Evolutionary conservation across 2,329 filamentous ascomycete species (phyloP).

Genomic region (Tolypocladium ovalisporum): DNA sequence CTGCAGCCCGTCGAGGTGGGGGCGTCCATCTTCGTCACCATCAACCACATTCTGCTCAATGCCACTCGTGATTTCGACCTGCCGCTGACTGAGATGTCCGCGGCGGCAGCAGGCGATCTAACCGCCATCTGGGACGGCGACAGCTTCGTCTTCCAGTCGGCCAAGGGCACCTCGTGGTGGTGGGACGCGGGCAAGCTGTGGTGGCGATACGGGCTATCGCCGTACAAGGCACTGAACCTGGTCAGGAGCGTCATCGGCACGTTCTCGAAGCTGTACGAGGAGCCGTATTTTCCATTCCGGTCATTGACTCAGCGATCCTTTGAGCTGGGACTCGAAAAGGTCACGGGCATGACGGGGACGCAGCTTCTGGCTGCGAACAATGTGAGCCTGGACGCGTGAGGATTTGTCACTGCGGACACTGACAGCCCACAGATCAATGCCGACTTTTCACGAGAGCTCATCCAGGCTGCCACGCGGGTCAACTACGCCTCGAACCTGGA

Average conservation of each 20-base stretch:
- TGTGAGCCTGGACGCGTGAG: background rate
- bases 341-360: constrained; percentile 61
- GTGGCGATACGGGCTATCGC: constrained; percentile 77
- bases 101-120: constrained; percentile 37
- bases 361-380: constrained; percentile 59
- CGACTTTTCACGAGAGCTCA: constrained; percentile 65
- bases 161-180: constrained; percentile 53
- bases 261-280: constrained; percentile 72
- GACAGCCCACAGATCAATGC: constrained; percentile 38
- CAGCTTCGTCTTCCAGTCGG: constrained; percentile 57
- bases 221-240: constrained; percentile 60
- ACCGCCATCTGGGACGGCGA: constrained; percentile 80
- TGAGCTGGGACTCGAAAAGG: constrained; percentile 53
- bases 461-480: constrained; percentile 84
- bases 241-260: constrained; percentile 60
- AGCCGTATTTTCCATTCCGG: constrained; percentile 72
- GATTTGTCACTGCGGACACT: background rate
- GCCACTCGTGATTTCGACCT: constrained; percentile 65
- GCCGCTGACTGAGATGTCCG: constrained; percentile 32
- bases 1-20: constrained; percentile 70
- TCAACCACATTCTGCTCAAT: constrained; percentile 73
- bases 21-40: constrained; percentile 80
- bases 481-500: constrained; percentile 88
- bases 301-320: constrained; percentile 60
- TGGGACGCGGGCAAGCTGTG: constrained; percentile 71